Base-by-base conservation (phyloP, 2,329 filamentous ascomycete genomes). In the Teratosphaeriaceae sp. region DNA sequence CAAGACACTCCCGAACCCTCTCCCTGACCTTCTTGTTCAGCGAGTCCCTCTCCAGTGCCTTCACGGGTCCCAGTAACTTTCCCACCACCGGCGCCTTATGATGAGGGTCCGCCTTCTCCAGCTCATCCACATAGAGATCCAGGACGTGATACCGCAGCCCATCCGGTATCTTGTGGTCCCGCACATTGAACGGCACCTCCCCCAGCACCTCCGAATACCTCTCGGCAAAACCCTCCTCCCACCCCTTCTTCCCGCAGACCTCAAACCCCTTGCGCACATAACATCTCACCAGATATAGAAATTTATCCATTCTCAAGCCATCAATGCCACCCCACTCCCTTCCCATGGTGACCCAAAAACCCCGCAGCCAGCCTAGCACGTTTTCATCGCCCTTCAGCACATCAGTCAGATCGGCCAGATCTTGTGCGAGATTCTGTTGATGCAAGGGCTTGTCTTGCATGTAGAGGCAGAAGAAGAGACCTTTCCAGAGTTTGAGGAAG, bases 51-150 rank as follows among this genome's bases (percentile, higher is more conserved):
- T 70, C 70, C 57, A 87, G 63, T 37, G 60, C 69, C 61, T 76
- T 71, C 23, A 86, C 69, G 24, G 82, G 68, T 47, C 64, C 63
- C 20, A 80, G 68, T 40, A 86, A 49, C n/a, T n/a, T n/a, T 23
- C 58, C 61, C 43, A 73, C 67, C 19, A 83, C 55, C 29, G 59
- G 61, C 42, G 62, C 53, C 39, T 64, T 61, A 47, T 64, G 57
- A 30, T 64, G 57, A 26, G 76, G 71, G 41, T 80, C 77, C 24
- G 80, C 77, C 59, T 81, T 82, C 65, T 89, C 85, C 56, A 89
- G 65, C 73, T 96, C 89, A 63, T 97, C 92, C 7, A 94, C 76
- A 79, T 85, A 97, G 42, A 97, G 76, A 68, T 98, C 92, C 50
- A 94, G 65, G 12, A 89, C 77, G 66, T 98, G 92, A 64, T 94